phyloP scores from a whole-genome alignment of 1,139 yeast genomes.

The Magnusiomyces fungicola region DNA sequence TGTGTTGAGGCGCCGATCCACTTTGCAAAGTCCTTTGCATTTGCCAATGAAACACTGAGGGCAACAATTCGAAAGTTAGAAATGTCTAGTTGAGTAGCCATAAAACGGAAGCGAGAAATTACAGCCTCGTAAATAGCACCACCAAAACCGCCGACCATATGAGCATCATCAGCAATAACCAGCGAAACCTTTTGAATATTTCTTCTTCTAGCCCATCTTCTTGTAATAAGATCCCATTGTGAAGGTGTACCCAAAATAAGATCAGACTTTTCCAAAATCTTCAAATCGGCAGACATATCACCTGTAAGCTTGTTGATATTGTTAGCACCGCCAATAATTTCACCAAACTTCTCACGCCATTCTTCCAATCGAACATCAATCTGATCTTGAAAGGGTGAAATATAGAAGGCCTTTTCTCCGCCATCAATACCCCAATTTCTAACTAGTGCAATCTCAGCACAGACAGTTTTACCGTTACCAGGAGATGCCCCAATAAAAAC shows the following conservation, averaged over 20 bases:
- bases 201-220: slow-evolving; percentile 64
- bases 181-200: slow-evolving; percentile 62
- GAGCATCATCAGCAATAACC: slow-evolving; percentile 71
- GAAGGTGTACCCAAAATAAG: slow-evolving; percentile 71
- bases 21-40: slow-evolving; percentile 70
- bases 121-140: slow-evolving; percentile 65
- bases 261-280: slow-evolving; percentile 50
- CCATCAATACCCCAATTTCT: slow-evolving; percentile 46
- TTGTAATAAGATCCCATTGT: slow-evolving; percentile 63
- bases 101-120: slow-evolving; percentile 63
- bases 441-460: slow-evolving; percentile 68
- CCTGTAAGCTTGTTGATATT: slow-evolving; percentile 53
- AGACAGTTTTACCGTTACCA: slow-evolving; percentile 66
- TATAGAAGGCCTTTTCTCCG: slow-evolving; percentile 43
- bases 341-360: slow-evolving; percentile 48
- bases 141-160: slow-evolving; percentile 47
- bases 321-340: slow-evolving; percentile 29
- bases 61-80: slow-evolving; percentile 51
- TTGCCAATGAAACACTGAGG: slow-evolving; percentile 60
- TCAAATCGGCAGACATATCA: slow-evolving; percentile 50
- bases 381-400: slow-evolving; percentile 53
- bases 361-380: slow-evolving; percentile 40
- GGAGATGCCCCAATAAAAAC: slow-evolving; percentile 64
- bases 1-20: slow-evolving; percentile 71
- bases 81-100: slow-evolving; percentile 52